A percentile compares a stretch with the other conserved stretches of the same genome.
These are phyloP conservation scores for Gossypium thurberi DNA, from an alignment of 345 rosid species.

Conservation along the genomic window DNA sequence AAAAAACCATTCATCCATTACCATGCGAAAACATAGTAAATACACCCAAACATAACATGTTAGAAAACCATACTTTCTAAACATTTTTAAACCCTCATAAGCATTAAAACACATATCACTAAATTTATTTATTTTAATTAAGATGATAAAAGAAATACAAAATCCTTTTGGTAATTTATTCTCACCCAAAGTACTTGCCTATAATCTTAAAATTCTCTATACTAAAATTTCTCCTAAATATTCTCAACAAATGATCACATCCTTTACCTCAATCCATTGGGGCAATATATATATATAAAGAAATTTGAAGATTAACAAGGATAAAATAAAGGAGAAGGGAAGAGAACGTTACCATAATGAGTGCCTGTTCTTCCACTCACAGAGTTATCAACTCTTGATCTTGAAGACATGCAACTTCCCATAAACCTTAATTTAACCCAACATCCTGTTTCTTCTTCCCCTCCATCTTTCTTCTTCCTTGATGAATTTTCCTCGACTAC, in stretches of 20 bases:
- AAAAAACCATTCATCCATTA: neutral
- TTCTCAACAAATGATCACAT: neutral
- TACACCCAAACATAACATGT: neutral
- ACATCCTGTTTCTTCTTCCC: slow-evolving; percentile 47
- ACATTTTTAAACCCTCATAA: neutral
- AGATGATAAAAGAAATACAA: neutral
- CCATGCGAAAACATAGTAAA: neutral
- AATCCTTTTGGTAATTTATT: neutral
- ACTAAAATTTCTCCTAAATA: neutral
- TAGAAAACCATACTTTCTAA: neutral
- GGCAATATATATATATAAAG: neutral
- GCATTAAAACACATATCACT: neutral
- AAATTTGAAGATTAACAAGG: neutral
- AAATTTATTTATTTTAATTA: neutral
- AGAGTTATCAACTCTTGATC: slow-evolving; percentile 81
- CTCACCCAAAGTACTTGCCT: neutral
- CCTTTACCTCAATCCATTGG: neutral
- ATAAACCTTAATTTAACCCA: slow-evolving; percentile 52
- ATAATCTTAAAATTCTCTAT: neutral
- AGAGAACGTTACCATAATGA: slow-evolving; percentile 29
- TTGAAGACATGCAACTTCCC: slow-evolving; percentile 60
- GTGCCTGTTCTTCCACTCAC: slow-evolving; percentile 43
- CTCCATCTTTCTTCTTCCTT: slow-evolving; percentile 41
- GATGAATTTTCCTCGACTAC: slow-evolving; percentile 24
- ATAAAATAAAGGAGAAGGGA: neutral